A percentile compares a stretch with the other conserved stretches of the same genome.
phyloP scores from a whole-genome alignment of 2,329 filamentous ascomycete genomes.

The Cercospora citrullina region DNA sequence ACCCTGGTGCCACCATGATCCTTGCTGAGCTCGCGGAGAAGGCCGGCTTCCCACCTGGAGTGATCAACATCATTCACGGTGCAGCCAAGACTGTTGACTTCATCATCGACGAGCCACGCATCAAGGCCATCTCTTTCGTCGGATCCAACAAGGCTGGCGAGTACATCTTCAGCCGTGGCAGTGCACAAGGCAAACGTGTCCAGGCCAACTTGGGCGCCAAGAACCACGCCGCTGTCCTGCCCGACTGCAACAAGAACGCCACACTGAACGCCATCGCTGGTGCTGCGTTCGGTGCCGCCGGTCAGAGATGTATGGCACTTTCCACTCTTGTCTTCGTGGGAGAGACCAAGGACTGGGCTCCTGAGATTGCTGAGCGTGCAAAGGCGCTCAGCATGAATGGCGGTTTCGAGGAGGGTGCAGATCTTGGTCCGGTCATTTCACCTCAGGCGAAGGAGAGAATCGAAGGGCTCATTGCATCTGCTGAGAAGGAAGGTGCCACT shows the following conservation, averaged over 20 bases:
- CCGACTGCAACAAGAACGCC: conserved; percentile 88
- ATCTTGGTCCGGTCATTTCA: conserved; percentile 79
- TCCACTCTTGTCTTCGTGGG: conserved; percentile 81
- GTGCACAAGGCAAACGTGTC: conserved; percentile 82
- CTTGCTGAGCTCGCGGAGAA: conserved; percentile 76
- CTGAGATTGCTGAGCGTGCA: conserved; percentile 74
- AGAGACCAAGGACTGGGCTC: conserved; percentile 80
- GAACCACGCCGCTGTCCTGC: conserved; percentile 82
- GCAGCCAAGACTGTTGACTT: conserved; percentile 80
- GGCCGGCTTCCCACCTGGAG: conserved; percentile 78
- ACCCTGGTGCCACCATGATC: conserved; percentile 83
- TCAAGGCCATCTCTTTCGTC: conserved; percentile 86
- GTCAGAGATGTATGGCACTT: conserved; percentile 83
- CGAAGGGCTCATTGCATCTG: conserved; percentile 71
- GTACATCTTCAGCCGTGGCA: conserved; percentile 78
- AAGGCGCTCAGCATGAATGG: conserved; percentile 73
- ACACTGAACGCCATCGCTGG: conserved; percentile 81
- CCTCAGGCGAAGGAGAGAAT: conserved; percentile 78
- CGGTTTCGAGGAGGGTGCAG: conserved; percentile 76
- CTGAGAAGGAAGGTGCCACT: conserved; percentile 77
- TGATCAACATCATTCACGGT: conserved; percentile 81
- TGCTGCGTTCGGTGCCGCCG: conserved; percentile 80
- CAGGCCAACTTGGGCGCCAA: conserved; percentile 87
- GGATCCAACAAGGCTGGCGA: conserved; percentile 85
- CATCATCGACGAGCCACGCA: conserved; percentile 78